Percentiles rank a stretch among this genome's conserved stretches.
phyloP scores from a whole-genome alignment of 495 filamentous ascomycete species.

The Mycothermus thermophilus region DNA sequence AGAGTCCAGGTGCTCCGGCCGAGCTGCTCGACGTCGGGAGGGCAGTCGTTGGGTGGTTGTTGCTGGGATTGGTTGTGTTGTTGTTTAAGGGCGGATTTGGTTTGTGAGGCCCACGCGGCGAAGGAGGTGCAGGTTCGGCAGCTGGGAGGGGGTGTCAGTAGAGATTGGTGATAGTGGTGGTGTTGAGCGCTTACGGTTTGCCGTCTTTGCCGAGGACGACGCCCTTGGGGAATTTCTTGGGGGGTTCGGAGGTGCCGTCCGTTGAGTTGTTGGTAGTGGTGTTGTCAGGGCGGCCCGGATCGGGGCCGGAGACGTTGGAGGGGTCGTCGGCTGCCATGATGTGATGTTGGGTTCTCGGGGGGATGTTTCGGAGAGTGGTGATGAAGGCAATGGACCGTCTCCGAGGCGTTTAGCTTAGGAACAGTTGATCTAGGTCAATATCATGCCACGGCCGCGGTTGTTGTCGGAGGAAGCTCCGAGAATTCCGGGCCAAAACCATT shows the following conservation, averaged over 20 bases:
- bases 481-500: no score
- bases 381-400: no score
- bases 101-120: constrained; percentile 41
- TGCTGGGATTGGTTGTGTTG: constrained; percentile 22
- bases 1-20: constrained; percentile 87
- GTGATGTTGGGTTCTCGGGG: no score
- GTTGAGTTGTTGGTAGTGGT: no score
- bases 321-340: constrained; percentile 10
- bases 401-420: no score
- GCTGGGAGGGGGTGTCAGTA: constrained; percentile 28
- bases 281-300: constrained; percentile 1
- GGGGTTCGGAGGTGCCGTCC: constrained; percentile 11
- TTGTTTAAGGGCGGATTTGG: constrained; percentile 47
- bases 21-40: constrained; percentile 71
- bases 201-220: constrained; percentile 83
- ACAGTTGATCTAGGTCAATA: no score
- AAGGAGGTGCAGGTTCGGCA: constrained; percentile 85
- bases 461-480: no score
- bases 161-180: background rate
- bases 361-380: no score
- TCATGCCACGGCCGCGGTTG: no score
- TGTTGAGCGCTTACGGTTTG: constrained; percentile 62
- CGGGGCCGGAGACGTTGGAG: constrained; percentile 1
- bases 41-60: constrained; percentile 41
- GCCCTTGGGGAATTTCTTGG: constrained; percentile 52